A percentile compares a stretch with the other conserved stretches of the same genome.
Evolutionary conservation across 768 basidiomycete genomes (phyloP).

Genomic region (Suillus brevipes): DNA sequence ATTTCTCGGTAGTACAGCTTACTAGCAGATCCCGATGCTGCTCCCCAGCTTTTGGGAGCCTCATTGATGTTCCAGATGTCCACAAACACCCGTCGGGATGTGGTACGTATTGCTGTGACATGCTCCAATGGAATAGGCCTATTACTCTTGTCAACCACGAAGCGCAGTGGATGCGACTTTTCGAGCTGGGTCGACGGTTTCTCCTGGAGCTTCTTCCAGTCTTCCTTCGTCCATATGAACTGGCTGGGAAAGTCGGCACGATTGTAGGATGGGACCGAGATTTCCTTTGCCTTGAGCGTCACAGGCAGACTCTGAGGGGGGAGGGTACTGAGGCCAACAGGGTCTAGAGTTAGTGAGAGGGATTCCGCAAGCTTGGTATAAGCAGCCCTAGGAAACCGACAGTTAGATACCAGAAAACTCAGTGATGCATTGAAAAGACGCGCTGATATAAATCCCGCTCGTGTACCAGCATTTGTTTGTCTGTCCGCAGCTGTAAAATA

Average conservation of each 20-base stretch:
- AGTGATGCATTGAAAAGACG: background rate
- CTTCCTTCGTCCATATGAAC: background rate
- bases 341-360: background rate
- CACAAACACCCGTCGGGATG: background rate
- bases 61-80: background rate
- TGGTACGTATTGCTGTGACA: background rate
- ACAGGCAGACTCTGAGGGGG: background rate
- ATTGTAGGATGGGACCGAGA: background rate
- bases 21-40: background rate
- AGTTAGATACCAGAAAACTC: background rate
- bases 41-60: background rate
- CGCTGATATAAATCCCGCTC: background rate
- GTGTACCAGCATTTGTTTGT: background rate
- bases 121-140: background rate
- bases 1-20: slow-evolving; percentile 1
- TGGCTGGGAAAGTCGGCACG: background rate
- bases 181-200: background rate
- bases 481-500: background rate
- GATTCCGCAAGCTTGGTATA: background rate
- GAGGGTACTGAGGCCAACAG: background rate
- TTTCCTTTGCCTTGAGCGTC: background rate
- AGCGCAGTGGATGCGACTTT: background rate
- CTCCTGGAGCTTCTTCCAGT: background rate
- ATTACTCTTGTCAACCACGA: background rate
- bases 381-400: background rate